phyloP scores from a whole-genome alignment of 2,329 filamentous ascomycete genomes.

The Scedosporium aurantiacum region DNA sequence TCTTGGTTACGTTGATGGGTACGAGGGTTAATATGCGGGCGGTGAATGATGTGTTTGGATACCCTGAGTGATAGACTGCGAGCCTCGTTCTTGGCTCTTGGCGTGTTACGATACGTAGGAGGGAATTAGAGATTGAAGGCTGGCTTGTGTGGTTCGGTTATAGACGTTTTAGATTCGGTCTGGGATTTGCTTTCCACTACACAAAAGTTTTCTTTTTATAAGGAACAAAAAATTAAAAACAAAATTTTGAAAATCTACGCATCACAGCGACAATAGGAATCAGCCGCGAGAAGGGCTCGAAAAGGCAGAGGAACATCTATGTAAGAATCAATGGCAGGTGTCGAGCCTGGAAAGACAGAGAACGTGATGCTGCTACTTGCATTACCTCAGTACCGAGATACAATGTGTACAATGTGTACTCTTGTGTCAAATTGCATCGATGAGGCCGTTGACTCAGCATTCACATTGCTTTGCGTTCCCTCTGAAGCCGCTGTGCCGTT shows the following conservation, averaged over 20 bases:
- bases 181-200: neutral
- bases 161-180: neutral
- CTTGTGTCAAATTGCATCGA: no score
- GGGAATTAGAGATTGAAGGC: neutral
- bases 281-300: neutral
- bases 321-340: neutral
- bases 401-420: no score
- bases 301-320: neutral
- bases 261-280: neutral
- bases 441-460: no score
- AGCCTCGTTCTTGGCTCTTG: neutral
- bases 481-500: no score
- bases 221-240: neutral
- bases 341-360: neutral
- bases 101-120: neutral
- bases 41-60: constrained; percentile 82
- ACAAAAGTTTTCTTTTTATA: neutral
- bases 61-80: constrained; percentile 35
- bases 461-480: no score
- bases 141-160: neutral
- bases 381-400: no score
- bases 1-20: constrained; percentile 61
- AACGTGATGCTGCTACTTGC: no score
- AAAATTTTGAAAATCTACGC: neutral
- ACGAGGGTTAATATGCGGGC: constrained; percentile 67